These are phyloP conservation scores for Adansonia madagascariensis DNA, from an alignment of 441 rosid species.

Conservation along the genomic window DNA sequence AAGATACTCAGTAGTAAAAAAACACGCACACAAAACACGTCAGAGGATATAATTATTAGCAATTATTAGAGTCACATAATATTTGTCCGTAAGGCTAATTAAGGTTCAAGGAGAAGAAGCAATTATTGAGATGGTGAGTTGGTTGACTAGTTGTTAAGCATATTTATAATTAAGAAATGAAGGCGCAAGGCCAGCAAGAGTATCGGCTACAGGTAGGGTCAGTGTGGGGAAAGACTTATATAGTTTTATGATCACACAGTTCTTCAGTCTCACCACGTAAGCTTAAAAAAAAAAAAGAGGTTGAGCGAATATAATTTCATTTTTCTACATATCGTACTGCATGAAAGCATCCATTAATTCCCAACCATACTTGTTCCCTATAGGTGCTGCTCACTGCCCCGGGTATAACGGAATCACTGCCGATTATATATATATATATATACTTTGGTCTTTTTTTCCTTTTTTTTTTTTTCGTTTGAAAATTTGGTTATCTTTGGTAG, in stretches of 20 bases:
- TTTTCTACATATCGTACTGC: slow-evolving; percentile 25
- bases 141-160: slow-evolving; percentile 18
- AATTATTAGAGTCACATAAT: not conserved
- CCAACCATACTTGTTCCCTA: slow-evolving; percentile 21
- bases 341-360: slow-evolving; percentile 16
- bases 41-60: not conserved
- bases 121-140: not conserved
- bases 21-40: too few relatives aligned
- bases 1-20: not conserved
- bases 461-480: too few relatives aligned
- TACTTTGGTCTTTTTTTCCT: too few relatives aligned
- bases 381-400: too few relatives aligned
- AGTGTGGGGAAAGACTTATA: too few relatives aligned
- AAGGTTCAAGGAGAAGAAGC: not conserved
- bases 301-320: not conserved
- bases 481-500: too few relatives aligned
- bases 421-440: too few relatives aligned
- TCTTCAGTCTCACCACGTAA: not conserved
- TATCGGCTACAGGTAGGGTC: not conserved
- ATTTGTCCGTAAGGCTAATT: not conserved
- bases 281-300: not conserved
- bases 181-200: not conserved
- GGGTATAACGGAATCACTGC: too few relatives aligned
- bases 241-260: too few relatives aligned
- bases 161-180: not conserved